Conservation (phyloP, 176 grass and related monocot genomes). For the Musa beccarii region DNA sequence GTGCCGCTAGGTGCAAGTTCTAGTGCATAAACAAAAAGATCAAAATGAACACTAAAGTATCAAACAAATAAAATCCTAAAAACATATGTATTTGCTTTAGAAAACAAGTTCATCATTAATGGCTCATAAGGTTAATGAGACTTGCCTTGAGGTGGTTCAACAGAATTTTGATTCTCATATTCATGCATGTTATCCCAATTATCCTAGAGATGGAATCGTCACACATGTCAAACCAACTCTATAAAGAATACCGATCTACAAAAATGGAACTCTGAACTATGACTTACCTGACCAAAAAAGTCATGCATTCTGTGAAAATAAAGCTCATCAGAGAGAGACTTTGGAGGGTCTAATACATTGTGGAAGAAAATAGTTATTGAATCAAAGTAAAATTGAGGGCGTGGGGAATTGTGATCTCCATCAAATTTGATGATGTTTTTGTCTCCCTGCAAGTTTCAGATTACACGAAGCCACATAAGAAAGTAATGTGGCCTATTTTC, state of each 20-base stretch:
- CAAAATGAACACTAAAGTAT: constrained; percentile 13
- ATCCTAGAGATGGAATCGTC: constrained; percentile 35
- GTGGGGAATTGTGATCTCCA: constrained; percentile 96
- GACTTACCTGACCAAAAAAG: constrained; percentile 47
- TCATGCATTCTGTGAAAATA: constrained; percentile 37
- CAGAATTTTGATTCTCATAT: constrained; percentile 41
- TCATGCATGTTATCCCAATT: constrained; percentile 68
- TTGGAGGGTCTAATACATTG: constrained; percentile 86
- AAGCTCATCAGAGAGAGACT: constrained; percentile 46
- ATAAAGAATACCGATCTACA: neutral
- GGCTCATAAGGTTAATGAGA: neutral
- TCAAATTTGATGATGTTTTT: constrained; percentile 99
- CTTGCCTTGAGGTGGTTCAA: constrained; percentile 52
- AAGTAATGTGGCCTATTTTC: neutral
- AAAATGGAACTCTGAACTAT: constrained; percentile 10
- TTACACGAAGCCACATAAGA: neutral
- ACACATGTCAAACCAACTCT: neutral
- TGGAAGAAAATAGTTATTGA: constrained; percentile 99
- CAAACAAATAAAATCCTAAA: constrained; percentile 1
- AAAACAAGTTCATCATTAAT: constrained; percentile 2
- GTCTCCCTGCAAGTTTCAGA: constrained; percentile 62
- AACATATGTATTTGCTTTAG: neutral
- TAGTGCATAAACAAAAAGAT: constrained; percentile 29
- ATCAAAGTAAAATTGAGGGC: constrained; percentile 95
- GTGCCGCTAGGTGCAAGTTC: constrained; percentile 41